A percentile compares a stretch with the other conserved stretches of the same genome.
Evolutionary conservation across 768 basidiomycete species (phyloP).

Genomic region (Tricholoma terreum): DNA sequence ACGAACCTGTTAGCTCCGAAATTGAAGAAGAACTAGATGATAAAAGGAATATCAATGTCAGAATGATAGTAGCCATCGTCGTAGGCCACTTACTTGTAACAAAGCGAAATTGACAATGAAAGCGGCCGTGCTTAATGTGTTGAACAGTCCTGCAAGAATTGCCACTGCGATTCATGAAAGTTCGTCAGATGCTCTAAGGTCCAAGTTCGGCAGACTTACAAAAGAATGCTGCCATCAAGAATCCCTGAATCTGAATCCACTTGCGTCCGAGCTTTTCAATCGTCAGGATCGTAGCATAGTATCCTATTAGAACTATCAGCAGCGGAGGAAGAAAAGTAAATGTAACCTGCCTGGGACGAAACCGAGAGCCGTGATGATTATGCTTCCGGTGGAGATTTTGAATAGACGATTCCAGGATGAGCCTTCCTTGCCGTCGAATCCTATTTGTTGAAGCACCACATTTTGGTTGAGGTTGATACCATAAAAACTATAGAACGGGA

Average conservation of each 20-base stretch:
- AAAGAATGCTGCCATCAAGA: conserved; percentile 67
- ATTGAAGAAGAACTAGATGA: conserved; percentile 70
- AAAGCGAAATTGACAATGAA: conserved; percentile 75
- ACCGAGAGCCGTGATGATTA: conserved; percentile 72
- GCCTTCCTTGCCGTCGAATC: conserved; percentile 56
- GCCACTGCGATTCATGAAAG: conserved; percentile 40
- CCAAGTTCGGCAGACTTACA: conserved; percentile 33
- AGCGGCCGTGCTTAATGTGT: conserved; percentile 47
- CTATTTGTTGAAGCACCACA: conserved; percentile 73
- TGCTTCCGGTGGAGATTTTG: conserved; percentile 62
- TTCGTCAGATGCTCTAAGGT: background rate
- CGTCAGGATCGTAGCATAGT: conserved; percentile 64
- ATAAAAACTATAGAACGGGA: conserved; percentile 49
- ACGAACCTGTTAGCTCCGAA: conserved; percentile 71
- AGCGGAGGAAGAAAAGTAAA: background rate
- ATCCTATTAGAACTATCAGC: conserved; percentile 39
- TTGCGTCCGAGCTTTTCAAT: conserved; percentile 76
- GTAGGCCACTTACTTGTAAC: conserved; percentile 42
- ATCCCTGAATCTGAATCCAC: conserved; percentile 73
- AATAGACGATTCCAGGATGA: conserved; percentile 64
- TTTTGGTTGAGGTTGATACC: conserved; percentile 74
- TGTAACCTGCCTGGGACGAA: conserved; percentile 62
- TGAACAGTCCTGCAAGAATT: conserved; percentile 66
- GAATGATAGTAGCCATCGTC: background rate
- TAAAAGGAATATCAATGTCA: background rate